Evolutionary conservation across 2,329 filamentous ascomycete genomes (phyloP), one percentile per base, ranked within the genome.

Genomic region (Fusarium chlamydosporum): DNA sequence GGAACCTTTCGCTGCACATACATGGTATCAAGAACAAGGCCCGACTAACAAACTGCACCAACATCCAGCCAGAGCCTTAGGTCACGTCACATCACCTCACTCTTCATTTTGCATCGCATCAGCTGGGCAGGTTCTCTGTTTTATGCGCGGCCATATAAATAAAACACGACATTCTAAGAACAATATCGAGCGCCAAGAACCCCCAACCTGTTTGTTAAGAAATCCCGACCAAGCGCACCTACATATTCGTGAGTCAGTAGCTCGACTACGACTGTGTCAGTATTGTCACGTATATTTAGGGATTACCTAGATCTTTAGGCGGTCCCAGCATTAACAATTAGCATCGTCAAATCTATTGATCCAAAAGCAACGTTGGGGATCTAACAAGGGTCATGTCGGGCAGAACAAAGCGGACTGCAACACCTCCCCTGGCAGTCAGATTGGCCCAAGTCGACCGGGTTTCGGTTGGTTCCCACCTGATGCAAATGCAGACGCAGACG

Each of bases 31-130:
- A 63, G 60, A 35, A 63, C 55, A 58, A 68, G 66, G 66, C 52
- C 57, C 70, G 56, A 65, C 61, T 51, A 45, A 15, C 31, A 43
- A 52, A 57, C 60, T 61, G 56, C 48, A 56, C 59, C 64, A 70
- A 70, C 43, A 52, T 46, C 56, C 48, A 53, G 48, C 42, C 48
- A 61, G 48, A 55, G 56, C 47, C 33, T 46, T 29, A 63, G 68
- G 23, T 23, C 23, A 67, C 53, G 26, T 73, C 68, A 72, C 59
- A 6, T 73, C 66, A 63, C 64, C 59, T 73, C 61, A 61, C 61
- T 57, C 62, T 54, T 65, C 62, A 56, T 61, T 56, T 65, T 56
- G 42, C 55, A 48, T 55, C 33, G 37, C 56, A 45, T 67, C 57
- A 62, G 46, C 41, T 46, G 10, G 29, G 29, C 29, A 29, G 29